Evolutionary conservation across 176 grass and related monocot genomes (phyloP).

Genomic region (Aegilops sharonensis): DNA sequence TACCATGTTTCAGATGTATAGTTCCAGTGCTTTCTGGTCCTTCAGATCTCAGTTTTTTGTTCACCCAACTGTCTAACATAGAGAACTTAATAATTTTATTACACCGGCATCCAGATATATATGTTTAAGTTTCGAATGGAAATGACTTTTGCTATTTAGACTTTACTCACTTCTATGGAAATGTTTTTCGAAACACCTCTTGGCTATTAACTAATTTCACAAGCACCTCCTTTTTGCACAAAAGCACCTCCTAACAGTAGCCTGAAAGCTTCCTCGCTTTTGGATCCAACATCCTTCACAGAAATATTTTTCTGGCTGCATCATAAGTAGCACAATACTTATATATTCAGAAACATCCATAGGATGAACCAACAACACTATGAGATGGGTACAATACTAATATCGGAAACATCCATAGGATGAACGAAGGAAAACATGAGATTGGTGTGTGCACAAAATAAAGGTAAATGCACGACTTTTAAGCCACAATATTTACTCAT

Average conservation of each 20-base stretch:
- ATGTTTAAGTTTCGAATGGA: neutral
- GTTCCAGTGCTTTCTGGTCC: neutral
- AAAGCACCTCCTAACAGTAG: neutral
- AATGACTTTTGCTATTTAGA: neutral
- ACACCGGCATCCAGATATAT: neutral
- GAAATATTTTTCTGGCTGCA: neutral
- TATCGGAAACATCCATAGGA: too few relatives aligned
- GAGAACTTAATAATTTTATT: neutral
- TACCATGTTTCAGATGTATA: neutral
- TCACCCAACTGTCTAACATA: constrained; percentile 1
- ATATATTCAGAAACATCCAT: constrained; percentile 1
- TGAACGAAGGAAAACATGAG: neutral
- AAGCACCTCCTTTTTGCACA: neutral
- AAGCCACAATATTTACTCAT: neutral
- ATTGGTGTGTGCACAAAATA: neutral
- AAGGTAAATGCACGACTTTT: neutral
- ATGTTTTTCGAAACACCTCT: constrained; percentile 1
- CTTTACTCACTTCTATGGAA: neutral
- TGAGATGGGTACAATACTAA: too few relatives aligned
- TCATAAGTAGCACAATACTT: neutral
- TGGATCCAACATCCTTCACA: constrained; percentile 6
- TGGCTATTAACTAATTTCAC: neutral
- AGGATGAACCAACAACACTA: neutral
- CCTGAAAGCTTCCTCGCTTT: neutral
- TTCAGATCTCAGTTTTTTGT: neutral